Base-by-base conservation (phyloP, 2,329 filamentous ascomycete genomes). In the Macrophomina tecta region DNA sequence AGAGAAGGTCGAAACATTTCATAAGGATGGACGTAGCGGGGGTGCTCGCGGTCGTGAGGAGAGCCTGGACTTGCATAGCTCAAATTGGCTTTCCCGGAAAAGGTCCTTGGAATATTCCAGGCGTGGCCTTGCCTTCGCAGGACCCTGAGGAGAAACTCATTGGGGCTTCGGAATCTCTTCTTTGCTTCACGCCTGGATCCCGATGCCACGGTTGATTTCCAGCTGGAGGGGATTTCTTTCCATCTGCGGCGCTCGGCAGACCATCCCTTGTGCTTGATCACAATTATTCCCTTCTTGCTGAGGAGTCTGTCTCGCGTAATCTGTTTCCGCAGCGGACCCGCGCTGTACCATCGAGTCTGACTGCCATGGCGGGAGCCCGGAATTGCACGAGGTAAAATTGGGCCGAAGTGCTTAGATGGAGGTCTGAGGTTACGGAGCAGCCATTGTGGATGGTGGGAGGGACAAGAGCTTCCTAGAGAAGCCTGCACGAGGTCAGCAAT, bases 51-150 rank as follows among this genome's bases (percentile, higher is more conserved):
- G n/a, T n/a, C 16, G 38, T 40, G 30, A 5, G 48, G 40, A n/a
- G 28, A 61, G 14, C 5, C 3, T 23, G 14, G 56, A 5, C 18
- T 32, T n/a, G 23, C 30, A 40, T 67, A 63, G 23, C 56, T 67
- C 65, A 67, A 40, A 16, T 67, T 55, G 3, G 48, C 38, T 40
- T 67, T 67, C 16, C 36, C 48, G 34, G 34, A 18, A 12, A 52
- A 34, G 9, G 11, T 16, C 23, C 49, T 52, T 14, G 48, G 36
- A 14, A 49, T 9, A 7, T 38, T 28, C 58, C 58, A 62, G 11
- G 45, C 58, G 7, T 23, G 4, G 4, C 4, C 9, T 9, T 49
- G 30, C n/a, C n/a, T 14, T 6, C 45, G n/a, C 0, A 62, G 58
- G n/a, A 62, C 12, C 1, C 0, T 1, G 6, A 38, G 23, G 14